Evolutionary conservation across 2,329 filamentous ascomycete species (phyloP), one percentile per base, ranked within the genome.

Genomic region (Ophiostoma piceae): DNA sequence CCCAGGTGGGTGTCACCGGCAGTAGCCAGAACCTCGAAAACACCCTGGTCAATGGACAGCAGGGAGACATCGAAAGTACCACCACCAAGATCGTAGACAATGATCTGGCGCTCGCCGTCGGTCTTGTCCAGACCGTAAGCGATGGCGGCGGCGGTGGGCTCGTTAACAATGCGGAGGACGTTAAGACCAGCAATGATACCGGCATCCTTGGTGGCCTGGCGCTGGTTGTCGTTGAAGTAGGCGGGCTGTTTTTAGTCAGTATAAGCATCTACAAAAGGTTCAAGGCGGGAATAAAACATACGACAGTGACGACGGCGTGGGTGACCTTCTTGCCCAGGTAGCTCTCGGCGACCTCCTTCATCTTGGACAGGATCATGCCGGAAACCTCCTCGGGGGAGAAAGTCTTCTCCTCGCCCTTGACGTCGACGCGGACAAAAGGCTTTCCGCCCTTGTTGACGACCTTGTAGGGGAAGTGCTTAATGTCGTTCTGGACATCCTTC

Each of bases 401-500:
- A 68, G 80, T 82, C 80, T 84, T 87, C 75, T 85, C 80, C 73
- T 80, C 74, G 69, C 83, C 82, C 77, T 79, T 75, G 73, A 87
- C 84, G 68, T 90, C 81, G 76, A 94, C 91, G 79, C 90, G 86
- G 78, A 99, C 89, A 75, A 89, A 83, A 74, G 95, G 95, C 85
- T 97, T 97, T 79, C 89, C 93, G 81, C 91, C 88, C 85, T 95
- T 94, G 85, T 91, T 87, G 78, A 92, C 79, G 72, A 99, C 91
- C 84, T 92, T 92, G 90, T 94, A 99, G 78, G 95, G 94, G 87
- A 97, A 97, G 86, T 97, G 92, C 91, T 99, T 98, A 79, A 95
- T 87, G 79, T 99, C 95, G 79, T 84, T 86, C 84, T 97, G 94
- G 75, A 97, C 90, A 74, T 96, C 92, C 84, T 90, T 91, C 80